Conservation (phyloP, 495 filamentous ascomycete genomes). For the Xylaria cubensis region DNA sequence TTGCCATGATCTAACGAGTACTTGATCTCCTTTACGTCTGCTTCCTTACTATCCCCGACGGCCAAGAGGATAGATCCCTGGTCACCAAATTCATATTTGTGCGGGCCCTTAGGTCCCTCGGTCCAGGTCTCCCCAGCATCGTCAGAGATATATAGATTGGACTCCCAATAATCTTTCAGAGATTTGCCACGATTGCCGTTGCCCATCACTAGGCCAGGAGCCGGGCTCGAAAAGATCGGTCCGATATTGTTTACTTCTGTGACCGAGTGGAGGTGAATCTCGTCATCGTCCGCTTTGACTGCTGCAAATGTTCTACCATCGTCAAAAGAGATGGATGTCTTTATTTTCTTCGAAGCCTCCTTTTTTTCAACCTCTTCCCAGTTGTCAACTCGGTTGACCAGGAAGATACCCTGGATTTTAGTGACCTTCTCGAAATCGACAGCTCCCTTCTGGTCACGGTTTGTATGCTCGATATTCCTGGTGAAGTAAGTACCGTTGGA, state of each 20-base stretch:
- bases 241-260: conserved; percentile 80
- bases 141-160: conserved; percentile 86
- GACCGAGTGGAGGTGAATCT: conserved; percentile 87
- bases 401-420: conserved; percentile 85
- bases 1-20: conserved; percentile 91
- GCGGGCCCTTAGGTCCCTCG: conserved; percentile 74
- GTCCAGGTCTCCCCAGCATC: conserved; percentile 89
- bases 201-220: conserved; percentile 91
- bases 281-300: conserved; percentile 61
- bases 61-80: conserved; percentile 88
- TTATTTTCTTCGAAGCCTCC: conserved; percentile 66
- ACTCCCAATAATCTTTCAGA: conserved; percentile 65
- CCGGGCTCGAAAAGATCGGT: conserved; percentile 90
- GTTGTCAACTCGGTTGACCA: conserved; percentile 91
- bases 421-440: conserved; percentile 95
- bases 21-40: conserved; percentile 57
- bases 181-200: conserved; percentile 84
- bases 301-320: conserved; percentile 80
- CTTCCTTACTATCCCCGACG: conserved; percentile 72
- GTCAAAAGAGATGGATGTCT: conserved; percentile 88
- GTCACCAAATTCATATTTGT: conserved; percentile 95
- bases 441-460: conserved; percentile 69
- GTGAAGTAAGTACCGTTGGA: conserved; percentile 96
- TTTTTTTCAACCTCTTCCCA: conserved; percentile 70
- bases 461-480: conserved; percentile 87